Conservation (phyloP, 345 rosid genomes). For the Hibiscus mutabilis region DNA sequence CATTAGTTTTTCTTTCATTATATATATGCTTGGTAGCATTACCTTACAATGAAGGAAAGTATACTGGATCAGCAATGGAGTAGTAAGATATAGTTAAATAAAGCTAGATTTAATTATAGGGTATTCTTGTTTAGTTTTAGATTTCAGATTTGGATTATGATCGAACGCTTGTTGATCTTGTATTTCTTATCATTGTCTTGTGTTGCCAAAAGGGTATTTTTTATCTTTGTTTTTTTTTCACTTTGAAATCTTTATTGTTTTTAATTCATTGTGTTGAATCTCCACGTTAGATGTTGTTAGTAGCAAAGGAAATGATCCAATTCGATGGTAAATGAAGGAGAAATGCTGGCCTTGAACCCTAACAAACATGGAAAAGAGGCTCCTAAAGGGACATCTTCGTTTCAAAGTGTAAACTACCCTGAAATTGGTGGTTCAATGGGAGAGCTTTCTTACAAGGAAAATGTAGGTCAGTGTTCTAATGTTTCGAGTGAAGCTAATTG, state of each 20-base stretch:
- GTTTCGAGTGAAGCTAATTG: background rate
- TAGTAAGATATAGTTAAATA: background rate
- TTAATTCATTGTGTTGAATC: background rate
- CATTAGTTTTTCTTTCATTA: background rate
- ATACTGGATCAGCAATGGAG: background rate
- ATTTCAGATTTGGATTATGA: background rate
- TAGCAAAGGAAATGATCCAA: background rate
- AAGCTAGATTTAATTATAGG: background rate
- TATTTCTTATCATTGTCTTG: background rate
- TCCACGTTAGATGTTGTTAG: background rate
- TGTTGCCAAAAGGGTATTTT: background rate
- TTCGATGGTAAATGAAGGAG: background rate
- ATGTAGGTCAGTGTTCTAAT: background rate
- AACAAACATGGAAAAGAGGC: conserved; percentile 21
- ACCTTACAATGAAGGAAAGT: background rate
- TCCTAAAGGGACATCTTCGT: background rate
- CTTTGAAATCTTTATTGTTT: background rate
- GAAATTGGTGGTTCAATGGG: background rate
- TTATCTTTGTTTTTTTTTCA: background rate
- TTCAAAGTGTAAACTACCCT: background rate
- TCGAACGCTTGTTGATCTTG: background rate
- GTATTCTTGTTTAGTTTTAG: too few relatives aligned
- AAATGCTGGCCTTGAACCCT: background rate
- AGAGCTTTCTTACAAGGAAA: background rate
- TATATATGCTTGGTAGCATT: background rate